Base-by-base conservation (phyloP, 2,329 filamentous ascomycete genomes). In the Colletotrichum nymphaeae region DNA sequence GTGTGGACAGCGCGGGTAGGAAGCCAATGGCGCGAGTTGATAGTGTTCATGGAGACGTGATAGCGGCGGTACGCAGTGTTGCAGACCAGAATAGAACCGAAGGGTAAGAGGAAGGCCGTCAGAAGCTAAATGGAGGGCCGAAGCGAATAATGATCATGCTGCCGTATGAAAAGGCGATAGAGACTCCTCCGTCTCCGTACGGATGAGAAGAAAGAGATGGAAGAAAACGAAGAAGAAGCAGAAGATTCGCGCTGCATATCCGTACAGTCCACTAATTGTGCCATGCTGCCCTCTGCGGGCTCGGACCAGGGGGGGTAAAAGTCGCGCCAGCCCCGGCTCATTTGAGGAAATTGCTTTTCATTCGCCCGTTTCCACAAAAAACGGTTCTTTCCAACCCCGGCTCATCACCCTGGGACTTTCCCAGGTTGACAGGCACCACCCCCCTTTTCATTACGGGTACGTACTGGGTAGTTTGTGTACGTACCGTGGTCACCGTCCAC, bases 301-400 rank as follows among this genome's bases (percentile, higher is more conserved):
- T n/a, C 19, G 12, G 56, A 52, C 46, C 46, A 66, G 67, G 70
- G 71, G 60, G 60, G 67, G 56, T 5, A 65, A 70, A 66, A 71
- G 67, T 73, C 67, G 70, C 70, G 62, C 71, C 70, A 49, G 70
- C 70, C 67, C 67, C 55, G 42, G 56, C 42, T 75, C 74, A 75
- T 75, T 75, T 75, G 57, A 55, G 68, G 74, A 75, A 75, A 75
- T 75, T 75, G 73, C 60, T 64, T 74, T 72, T 75, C 69, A 75
- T 73, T 75, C 72, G 74, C 67, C 68, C 53, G 59, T 69, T 62
- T 42, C 74, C 74, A 75, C 74, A 67, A 57, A 63, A 24, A 22
- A 11, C 32, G 32, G 32, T 26, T 52, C 26, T 16, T 32, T 49
- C 22, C 46, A 46, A 24, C 69, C 73, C 65, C 56, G 30, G 68